Percentiles rank a stretch among this genome's conserved stretches.
Evolutionary conservation across 441 rosid species (phyloP).

Genomic region (Gossypium schwendimanii): DNA sequence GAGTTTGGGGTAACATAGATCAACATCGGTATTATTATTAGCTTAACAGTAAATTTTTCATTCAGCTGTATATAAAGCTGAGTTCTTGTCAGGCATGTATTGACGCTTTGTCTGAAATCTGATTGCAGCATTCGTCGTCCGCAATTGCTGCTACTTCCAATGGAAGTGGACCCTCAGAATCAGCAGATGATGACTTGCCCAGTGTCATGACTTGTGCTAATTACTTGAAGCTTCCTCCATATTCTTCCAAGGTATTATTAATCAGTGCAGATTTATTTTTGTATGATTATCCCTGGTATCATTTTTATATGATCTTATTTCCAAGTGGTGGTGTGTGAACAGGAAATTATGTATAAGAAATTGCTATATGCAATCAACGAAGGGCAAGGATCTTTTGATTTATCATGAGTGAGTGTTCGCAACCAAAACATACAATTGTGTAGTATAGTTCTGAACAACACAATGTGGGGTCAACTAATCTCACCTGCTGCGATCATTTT

Average conservation of each 20-base stretch:
- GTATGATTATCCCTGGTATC: not conserved
- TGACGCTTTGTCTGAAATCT: not conserved
- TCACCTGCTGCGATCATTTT: conserved; percentile 25
- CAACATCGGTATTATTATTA: not conserved
- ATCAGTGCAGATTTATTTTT: not conserved
- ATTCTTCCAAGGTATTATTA: conserved; percentile 36
- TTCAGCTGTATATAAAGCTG: not conserved
- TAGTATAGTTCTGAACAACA: conserved; percentile 19
- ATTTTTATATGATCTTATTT: not conserved
- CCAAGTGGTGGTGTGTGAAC: conserved; percentile 22
- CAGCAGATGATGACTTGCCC: conserved; percentile 92
- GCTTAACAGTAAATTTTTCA: not conserved
- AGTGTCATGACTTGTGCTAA: conserved; percentile 99
- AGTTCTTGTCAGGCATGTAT: not conserved
- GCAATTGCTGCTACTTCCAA: conserved; percentile 53
- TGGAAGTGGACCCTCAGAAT: conserved; percentile 61
- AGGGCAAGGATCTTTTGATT: conserved; percentile 98
- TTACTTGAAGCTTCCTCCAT: conserved; percentile 98
- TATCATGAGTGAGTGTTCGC: conserved; percentile 46
- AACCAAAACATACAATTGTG: conserved; percentile 24
- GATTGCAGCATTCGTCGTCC: conserved; percentile 77
- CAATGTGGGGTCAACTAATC: conserved; percentile 12
- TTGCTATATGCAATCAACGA: conserved; percentile 87
- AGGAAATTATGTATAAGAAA: conserved; percentile 97
- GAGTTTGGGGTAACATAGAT: not conserved